These are phyloP conservation scores for Camellia lanceoleosa DNA, from an alignment of 148 eudicot species.

Conservation along the genomic window DNA sequence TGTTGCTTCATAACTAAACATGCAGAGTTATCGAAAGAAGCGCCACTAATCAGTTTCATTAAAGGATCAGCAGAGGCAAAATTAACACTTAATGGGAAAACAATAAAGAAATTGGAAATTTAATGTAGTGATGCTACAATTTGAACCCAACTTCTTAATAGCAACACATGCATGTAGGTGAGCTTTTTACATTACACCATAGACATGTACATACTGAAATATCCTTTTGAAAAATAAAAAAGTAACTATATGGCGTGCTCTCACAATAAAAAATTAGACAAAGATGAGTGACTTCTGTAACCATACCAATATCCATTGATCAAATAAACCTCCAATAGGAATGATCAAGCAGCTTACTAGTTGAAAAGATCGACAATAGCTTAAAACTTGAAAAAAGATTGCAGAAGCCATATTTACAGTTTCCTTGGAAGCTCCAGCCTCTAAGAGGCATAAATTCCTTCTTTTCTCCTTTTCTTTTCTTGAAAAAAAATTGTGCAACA, in stretches of 20 bases:
- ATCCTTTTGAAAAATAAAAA: neutral
- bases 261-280: too few species aligned
- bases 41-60: neutral
- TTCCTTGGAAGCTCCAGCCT: neutral
- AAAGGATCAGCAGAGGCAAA: neutral
- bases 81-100: conserved; percentile 2
- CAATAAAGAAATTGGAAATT: neutral
- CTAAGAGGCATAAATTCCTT: neutral
- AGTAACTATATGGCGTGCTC: too few species aligned
- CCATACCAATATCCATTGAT: neutral
- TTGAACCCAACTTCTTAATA: neutral
- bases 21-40: neutral
- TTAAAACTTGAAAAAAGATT: neutral
- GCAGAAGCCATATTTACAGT: neutral
- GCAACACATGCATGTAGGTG: neutral
- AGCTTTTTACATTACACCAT: neutral
- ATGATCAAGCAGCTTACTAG: too few species aligned
- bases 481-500: neutral
- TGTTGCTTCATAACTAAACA: neutral
- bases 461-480: neutral
- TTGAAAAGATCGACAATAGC: too few species aligned
- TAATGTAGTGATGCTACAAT: neutral
- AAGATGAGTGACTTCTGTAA: neutral
- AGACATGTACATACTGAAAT: neutral
- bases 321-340: too few species aligned